phyloP scores from a whole-genome alignment of 352 stramenopile genomes.

The Achlya hypogyna region DNA sequence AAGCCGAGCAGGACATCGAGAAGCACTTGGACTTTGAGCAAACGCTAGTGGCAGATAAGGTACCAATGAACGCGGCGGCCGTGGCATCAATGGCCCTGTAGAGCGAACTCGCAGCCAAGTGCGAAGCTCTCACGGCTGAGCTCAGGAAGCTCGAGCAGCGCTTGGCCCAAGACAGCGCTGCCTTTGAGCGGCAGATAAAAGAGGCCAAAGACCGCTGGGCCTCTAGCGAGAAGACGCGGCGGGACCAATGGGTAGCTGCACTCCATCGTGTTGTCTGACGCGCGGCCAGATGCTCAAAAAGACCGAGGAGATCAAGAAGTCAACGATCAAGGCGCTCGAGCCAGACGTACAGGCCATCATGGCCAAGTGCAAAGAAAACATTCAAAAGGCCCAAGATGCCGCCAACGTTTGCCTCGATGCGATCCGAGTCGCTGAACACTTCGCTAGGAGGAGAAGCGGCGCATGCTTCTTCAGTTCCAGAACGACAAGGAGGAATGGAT shows the following conservation, averaged over 20 bases:
- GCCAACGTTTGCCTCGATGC: conserved; percentile 18
- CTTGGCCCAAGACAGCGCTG: conserved; percentile 38
- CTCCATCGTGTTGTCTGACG: not conserved
- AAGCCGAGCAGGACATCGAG: conserved; percentile 66
- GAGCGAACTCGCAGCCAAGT: conserved; percentile 54
- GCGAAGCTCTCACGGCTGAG: conserved; percentile 58
- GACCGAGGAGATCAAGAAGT: conserved; percentile 81
- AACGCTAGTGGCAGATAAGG: conserved; percentile 64
- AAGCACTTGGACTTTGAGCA: conserved; percentile 76
- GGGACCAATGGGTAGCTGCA: conserved; percentile 47
- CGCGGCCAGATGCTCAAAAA: conserved; percentile 51
- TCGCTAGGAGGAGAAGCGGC: conserved; percentile 39
- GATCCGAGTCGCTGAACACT: not conserved
- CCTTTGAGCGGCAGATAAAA: conserved; percentile 66
- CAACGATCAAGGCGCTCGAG: conserved; percentile 62
- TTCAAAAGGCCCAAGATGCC: conserved; percentile 48
- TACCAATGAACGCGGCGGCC: conserved; percentile 16
- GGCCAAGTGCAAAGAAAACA: conserved; percentile 56
- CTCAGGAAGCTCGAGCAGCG: conserved; percentile 44
- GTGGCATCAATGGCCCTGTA: conserved; percentile 15
- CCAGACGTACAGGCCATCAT: conserved; percentile 76
- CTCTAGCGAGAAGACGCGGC: conserved; percentile 52
- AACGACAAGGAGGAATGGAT: conserved; percentile 45
- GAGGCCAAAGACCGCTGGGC: conserved; percentile 66
- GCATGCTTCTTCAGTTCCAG: conserved; percentile 41